Evolutionary conservation across 345 rosid species (phyloP), one percentile per base, ranked within the genome.

Genomic region (Gossypium turneri): DNA sequence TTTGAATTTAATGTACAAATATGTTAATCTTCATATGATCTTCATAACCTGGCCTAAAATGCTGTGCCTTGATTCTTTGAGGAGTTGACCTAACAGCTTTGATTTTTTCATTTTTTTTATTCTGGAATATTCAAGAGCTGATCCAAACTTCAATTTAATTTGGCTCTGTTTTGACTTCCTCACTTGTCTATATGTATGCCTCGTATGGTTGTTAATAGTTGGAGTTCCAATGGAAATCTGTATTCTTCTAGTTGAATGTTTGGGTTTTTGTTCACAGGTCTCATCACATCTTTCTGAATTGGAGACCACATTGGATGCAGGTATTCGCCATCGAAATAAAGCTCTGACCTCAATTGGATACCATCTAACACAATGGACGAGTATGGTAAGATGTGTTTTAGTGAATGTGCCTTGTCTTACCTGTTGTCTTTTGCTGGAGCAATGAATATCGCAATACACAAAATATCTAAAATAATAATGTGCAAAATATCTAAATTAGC

Each of bases 301-400:
- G 83, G 98, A 94, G 82, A 86, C 93, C 83, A 94, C 98, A 48
- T 84, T 94, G 82, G 92, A 90, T 87, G 92, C 92, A 63, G 97
- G 98, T 47, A 87, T 81, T 80, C 91, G 88, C 79, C 98, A 91
- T 71, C 88, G 94, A 75, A 90, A 94, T 81, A 80, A 67, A 75
- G 94, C 88, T 79, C 94, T 94, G 78, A 74, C 84, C 73, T 87
- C 94, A 64, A 79, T 94, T 80, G 97, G 89, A 58, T 86, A 82
- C 75, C 88, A 88, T 72, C 82, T 94, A 63, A 80, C 87, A 44
- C 88, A 88, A 77, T 94, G 98, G 98, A 84, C 85, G 72, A 89
- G 78, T 76, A 81, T 87, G 98, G 98, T 94, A 83, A 80, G 77
- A 75, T 60, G 11, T 55, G 57, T 27, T 57, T 79, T 67, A 66